Base-by-base conservation (phyloP, 306 rosid genomes). In the Datisca glomerata region DNA sequence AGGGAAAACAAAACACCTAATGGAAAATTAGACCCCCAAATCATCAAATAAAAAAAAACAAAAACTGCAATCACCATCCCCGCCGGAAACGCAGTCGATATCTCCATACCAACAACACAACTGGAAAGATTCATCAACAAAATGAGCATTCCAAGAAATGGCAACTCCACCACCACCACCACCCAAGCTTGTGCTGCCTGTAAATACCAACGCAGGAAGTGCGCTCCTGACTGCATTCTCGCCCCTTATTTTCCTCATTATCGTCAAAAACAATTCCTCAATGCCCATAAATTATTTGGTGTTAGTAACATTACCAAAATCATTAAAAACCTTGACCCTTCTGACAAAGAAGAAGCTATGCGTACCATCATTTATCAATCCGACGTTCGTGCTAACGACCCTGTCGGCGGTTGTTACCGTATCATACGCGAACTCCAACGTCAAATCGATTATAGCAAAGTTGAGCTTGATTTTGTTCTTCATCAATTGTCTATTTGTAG, bases 111-210 rank as follows among this genome's bases (percentile, higher is more conserved):
- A 16, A 41, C 47, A 46, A 49, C 52, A 23, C 45, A 40, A n/a
- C n/a, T n/a, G n/a, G n/a, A n/a, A n/a, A n/a, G n/a, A n/a, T n/a
- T n/a, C n/a, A n/a, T n/a, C n/a, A 33, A 11, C 46, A 50, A 35
- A n/a, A 56, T 32, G 54, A 55, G 20, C 45, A 24, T 3, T 27
- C 11, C 29, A 16, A 58, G 51, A 45, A 55, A 45, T 46, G 20
- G 27, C 21, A 21, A 40, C 36, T 10, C 47, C 21, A 2, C 42
- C 27, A 6, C 56, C 28, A 19, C 71, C 20, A 69, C 48, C 34
- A 38, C 78, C 49, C 96, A 79, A 15, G 97, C 94, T 42, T 87
- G 97, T 24, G 93, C 94, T 28, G 89, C 93, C 0, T 87, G 97
- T 25, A 83, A 76, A 7, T 74, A 69, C 66, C 94, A 76, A 32